Conservation (phyloP, 1,139 yeast genomes). For the Sugiyamaella novakii region DNA sequence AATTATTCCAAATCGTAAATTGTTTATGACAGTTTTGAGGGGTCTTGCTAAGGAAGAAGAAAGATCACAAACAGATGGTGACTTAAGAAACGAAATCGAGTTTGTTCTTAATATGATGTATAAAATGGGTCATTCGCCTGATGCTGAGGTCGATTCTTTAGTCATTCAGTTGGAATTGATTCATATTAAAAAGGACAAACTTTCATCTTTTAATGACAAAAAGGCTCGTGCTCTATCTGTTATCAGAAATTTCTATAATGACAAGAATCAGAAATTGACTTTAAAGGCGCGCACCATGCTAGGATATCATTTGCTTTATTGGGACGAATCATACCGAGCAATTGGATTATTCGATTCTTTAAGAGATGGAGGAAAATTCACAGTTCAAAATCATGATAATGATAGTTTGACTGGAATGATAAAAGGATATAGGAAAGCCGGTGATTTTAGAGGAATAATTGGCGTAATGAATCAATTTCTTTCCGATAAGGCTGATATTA, state of each 20-base stretch:
- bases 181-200: constrained; percentile 15
- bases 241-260: constrained; percentile 18
- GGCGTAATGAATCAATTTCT: constrained; percentile 22
- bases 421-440: constrained; percentile 21
- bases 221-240: constrained; percentile 15
- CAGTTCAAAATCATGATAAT: constrained; percentile 28
- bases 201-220: constrained; percentile 7
- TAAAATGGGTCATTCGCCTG: constrained; percentile 24
- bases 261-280: constrained; percentile 4
- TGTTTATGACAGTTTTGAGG: constrained; percentile 26
- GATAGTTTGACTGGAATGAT: constrained; percentile 28
- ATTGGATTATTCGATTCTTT: constrained; percentile 28
- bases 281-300: constrained; percentile 25
- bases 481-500: constrained; percentile 25
- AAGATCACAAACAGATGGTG: neutral
- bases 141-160: constrained; percentile 17
- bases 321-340: constrained; percentile 26
- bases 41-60: constrained; percentile 22
- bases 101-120: constrained; percentile 24
- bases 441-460: constrained; percentile 20
- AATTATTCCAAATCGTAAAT: constrained; percentile 25
- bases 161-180: constrained; percentile 15
- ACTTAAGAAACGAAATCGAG: constrained; percentile 13
- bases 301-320: constrained; percentile 28
- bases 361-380: constrained; percentile 26